Evolutionary conservation across 768 basidiomycete species (phyloP), one percentile per base, ranked within the genome.

Genomic region (Neoboletus subvelutipes): DNA sequence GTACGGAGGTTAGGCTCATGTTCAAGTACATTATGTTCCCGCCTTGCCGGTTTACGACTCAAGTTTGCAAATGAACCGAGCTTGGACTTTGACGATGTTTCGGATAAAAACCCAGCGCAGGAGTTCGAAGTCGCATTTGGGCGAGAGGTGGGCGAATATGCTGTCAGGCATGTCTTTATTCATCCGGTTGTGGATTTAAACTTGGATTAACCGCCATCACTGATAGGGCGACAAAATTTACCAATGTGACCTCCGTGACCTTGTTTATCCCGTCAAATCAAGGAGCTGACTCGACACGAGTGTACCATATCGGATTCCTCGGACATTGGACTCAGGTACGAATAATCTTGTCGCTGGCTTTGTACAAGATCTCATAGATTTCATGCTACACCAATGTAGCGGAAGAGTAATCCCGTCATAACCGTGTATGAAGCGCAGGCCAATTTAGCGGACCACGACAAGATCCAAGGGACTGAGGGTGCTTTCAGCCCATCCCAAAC

Each of bases 381-480:
- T 45, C 28, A 61, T 43, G 50, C 53, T n/a, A 22, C 41, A 52
- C 40, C 15, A n/a, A n/a, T n/a, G n/a, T 64, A 95, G 92, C 81
- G 88, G 42, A 93, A 90, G 65, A 76, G 77, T 49, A 83, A 86
- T 57, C 91, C 94, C 1, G 80, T 92, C 39, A 82, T 95, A 54
- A 87, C 92, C 0, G 85, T 96, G 13, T 97, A 96, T 64, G 94
- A 97, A 71, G 75, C 89, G 0, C 88, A 90, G 61, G 90, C 94
- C 10, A 94, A 93, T 61, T 76, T 89, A 31, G 89, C 92, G 1
- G 94, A 96, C 68, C 94, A 96, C 62, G 80, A 85, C 58, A 93
- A 92, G 73, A 88, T 93, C 47, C 85, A 84, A 65, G 91, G 92
- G n/a, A 86, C 82, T 45, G 85, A 86, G 36, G 84, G 85, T 10